Conservation (phyloP, 2,329 filamentous ascomycete genomes). For the Onygena corvina region DNA sequence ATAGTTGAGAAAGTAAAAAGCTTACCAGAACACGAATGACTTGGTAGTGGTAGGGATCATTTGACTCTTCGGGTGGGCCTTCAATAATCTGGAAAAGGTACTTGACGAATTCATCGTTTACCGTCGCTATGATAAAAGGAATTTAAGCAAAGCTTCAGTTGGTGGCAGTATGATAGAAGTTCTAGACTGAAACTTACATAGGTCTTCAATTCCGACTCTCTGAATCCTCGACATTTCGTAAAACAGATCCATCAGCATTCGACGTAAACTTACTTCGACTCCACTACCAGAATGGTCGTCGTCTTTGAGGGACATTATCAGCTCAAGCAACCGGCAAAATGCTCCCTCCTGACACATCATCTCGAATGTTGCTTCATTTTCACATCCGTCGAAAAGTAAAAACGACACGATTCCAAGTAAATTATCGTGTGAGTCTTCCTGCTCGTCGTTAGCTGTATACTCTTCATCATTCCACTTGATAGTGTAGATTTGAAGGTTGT, state of each 20-base stretch:
- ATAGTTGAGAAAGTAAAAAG: constrained; percentile 19
- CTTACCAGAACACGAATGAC: constrained; percentile 82
- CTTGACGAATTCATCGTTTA: constrained; percentile 67
- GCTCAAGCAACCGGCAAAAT: constrained; percentile 70
- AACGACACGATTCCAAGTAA: constrained; percentile 74
- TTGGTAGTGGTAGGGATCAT: constrained; percentile 91
- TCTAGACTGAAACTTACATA: constrained; percentile 44
- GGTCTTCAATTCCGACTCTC: constrained; percentile 60
- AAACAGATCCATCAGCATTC: constrained; percentile 70
- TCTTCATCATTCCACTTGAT: background rate
- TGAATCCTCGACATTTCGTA: constrained; percentile 97
- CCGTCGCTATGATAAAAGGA: constrained; percentile 6
- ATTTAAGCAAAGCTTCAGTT: background rate
- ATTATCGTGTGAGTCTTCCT: constrained; percentile 74
- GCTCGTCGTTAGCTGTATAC: background rate
- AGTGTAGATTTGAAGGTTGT: constrained; percentile 4
- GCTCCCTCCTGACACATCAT: constrained; percentile 78
- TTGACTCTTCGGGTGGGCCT: constrained; percentile 68
- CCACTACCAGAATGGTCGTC: constrained; percentile 33
- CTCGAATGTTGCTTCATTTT: constrained; percentile 65
- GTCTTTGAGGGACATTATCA: constrained; percentile 55
- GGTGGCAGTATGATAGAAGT: background rate
- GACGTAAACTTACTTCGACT: constrained; percentile 55
- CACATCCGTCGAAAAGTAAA: constrained; percentile 73
- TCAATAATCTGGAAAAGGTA: constrained; percentile 83